Conservation (phyloP, 768 basidiomycete genomes). For the Trametes cinnabarina region DNA sequence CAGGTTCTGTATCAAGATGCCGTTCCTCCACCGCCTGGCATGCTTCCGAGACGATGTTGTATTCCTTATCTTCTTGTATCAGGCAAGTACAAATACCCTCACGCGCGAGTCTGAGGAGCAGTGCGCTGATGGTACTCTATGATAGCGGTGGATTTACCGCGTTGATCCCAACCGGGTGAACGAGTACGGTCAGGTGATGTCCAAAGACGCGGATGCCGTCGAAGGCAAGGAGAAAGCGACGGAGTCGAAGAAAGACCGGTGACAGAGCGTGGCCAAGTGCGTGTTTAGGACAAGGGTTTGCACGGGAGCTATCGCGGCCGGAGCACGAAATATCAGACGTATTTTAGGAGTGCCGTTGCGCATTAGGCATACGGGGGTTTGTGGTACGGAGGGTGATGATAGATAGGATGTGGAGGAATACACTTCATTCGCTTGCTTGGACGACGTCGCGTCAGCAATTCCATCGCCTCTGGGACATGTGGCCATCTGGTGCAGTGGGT, state of each 20-base stretch:
- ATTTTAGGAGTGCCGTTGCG: neutral
- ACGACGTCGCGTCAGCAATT: neutral
- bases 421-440: conserved; percentile 2
- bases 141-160: conserved; percentile 94
- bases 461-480: neutral
- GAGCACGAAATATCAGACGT: conserved; percentile 16
- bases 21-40: conserved; percentile 85
- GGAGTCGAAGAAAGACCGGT: conserved; percentile 38
- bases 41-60: conserved; percentile 91
- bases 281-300: conserved; percentile 6
- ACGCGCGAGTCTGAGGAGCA: neutral
- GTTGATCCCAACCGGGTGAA: conserved; percentile 93
- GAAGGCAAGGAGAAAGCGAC: conserved; percentile 31
- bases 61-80: conserved; percentile 90
- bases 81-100: conserved; percentile 49
- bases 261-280: conserved; percentile 19
- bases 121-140: conserved; percentile 16
- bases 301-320: conserved; percentile 22
- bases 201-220: conserved; percentile 41
- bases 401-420: conserved; percentile 13
- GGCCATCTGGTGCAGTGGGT: neutral
- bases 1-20: conserved; percentile 97
- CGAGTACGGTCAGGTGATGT: conserved; percentile 89
- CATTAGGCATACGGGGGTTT: conserved; percentile 7
- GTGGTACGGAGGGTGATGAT: conserved; percentile 12